Evolutionary conservation across 164 flowering plant genomes (phyloP), one percentile per base, ranked within the genome.

Genomic region (Euptelea pleiosperma): DNA sequence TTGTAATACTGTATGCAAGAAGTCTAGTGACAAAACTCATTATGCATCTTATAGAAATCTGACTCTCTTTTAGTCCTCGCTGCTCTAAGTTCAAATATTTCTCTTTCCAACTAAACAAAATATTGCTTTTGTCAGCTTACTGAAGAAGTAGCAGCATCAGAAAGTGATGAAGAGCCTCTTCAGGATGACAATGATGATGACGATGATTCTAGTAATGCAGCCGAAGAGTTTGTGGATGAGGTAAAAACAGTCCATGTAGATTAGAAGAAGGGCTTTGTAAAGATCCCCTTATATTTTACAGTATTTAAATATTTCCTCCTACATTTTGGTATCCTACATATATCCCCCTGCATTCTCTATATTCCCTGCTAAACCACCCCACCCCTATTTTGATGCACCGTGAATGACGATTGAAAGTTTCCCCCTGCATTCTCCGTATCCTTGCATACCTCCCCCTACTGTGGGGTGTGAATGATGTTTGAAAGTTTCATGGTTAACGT

Each of bases 131-230:
- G 8, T 55, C 69, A 65, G 69, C 63, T 65, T 15, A 58, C 8
- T 6, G 69, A 65, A 35, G 58, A 51, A 30, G 46, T 52, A 34
- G 43, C 36, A 9, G 69, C 50, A 16, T 51, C 58, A 11, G 69
- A 52, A 43, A 65, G 63, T 44, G 63, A 65, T 2, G 69, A 58
- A 22, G 63, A 65, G 52, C 24, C 45, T 41, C 18, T 42, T 52
- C 58, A 52, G 22, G 63, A 57, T n/a, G n/a, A 24, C 14, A 14
- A 47, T 8, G 12, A 26, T 3, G 61, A 57, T 33, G 69, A 58
- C 6, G 58, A 58, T 37, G 52, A 26, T 51, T 41, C 58, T 14
- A 45, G 45, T 52, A 33, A 42, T 19, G 37, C 33, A 16, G 33
- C 21, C 21, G 15, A 31, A 8, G 61, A 56, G 48, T 5, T 22